Base-by-base conservation (phyloP, 2,329 filamentous ascomycete genomes). In the Fusarium stilboides region DNA sequence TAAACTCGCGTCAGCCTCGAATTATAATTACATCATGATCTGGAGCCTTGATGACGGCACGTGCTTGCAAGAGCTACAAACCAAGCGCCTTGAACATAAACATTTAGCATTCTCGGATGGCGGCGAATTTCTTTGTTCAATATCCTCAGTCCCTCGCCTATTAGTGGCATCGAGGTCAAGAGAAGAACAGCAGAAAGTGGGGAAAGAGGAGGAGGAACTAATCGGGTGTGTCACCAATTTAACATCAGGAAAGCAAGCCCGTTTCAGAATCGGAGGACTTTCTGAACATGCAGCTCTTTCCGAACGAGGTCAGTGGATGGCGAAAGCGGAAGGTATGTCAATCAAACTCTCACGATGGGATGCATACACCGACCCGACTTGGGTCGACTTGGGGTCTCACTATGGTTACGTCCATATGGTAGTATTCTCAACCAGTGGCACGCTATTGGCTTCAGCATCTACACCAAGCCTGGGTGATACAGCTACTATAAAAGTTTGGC, bases 291-390 rank as follows among this genome's bases (percentile, higher is more conserved):
- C 26, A 28, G 26, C 13, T 50, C 4, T 50, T 34, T 8, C 14
- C 1, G 17, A 20, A 15, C 17, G 26, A 28, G 26, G 53, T 1
- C 44, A 50, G 17, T 56, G 53, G 44, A 12, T 56, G 15, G 20
- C 34, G 6, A 28, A 9, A 5, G 4, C 6, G 6, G 6, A 6
- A 2, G 13, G 6, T 4, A 7, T 12, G 4, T 8, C 13, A 1
- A 28, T 28, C 8, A 8, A 8, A 19, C 34, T 42, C 6, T 33
- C 53, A 4, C 3, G 1, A 4, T 56, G 53, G 53, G 13, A 14
- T 20, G 1, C 1, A 6, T 28, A 3, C 2, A 26, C 1, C 1
- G 9, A 13, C 0, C 26, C 4, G 1, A 3, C 7, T 3, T 50
- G 19, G 44, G 7, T 14, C 7, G 4, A 19, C 1, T 12, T 56